Percentiles rank a stretch among this genome's conserved stretches.
These are phyloP conservation scores for Brassica nigra DNA, from an alignment of 345 rosid genomes.

Conservation along the genomic window DNA sequence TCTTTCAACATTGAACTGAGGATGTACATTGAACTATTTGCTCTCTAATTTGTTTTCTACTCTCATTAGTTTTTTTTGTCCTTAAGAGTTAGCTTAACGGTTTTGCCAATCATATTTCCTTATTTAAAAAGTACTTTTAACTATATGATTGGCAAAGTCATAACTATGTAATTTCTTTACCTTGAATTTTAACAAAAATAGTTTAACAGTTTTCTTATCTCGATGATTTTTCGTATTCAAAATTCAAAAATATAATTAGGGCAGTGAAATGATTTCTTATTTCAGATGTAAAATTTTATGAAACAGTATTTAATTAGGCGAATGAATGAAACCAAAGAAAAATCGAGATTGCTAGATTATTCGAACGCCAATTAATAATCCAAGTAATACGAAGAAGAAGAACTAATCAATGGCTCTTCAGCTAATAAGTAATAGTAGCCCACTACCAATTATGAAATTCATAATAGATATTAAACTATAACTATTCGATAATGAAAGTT, in stretches of 20 bases:
- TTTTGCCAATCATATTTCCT: not conserved
- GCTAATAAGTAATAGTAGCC: conserved; percentile 15
- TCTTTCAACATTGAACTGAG: not conserved
- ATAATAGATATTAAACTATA: not conserved
- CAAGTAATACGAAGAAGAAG: not conserved
- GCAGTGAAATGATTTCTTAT: not conserved
- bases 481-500: conserved; percentile 11
- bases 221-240: not conserved
- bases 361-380: not conserved
- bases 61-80: not conserved
- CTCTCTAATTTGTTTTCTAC: not conserved
- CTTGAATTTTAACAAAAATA: not conserved
- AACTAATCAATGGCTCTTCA: conserved; percentile 11
- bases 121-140: not conserved
- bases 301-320: not conserved
- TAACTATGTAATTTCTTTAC: not conserved
- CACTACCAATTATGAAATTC: conserved; percentile 26
- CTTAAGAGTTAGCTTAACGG: not conserved
- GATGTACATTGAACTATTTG: not conserved
- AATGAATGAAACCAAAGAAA: not conserved
- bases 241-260: not conserved
- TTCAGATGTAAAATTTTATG: not conserved
- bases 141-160: not conserved
- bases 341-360: not conserved
- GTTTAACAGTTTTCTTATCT: not conserved